Evolutionary conservation across 306 rosid genomes (phyloP).

Genomic region (Luffa acutangula): DNA sequence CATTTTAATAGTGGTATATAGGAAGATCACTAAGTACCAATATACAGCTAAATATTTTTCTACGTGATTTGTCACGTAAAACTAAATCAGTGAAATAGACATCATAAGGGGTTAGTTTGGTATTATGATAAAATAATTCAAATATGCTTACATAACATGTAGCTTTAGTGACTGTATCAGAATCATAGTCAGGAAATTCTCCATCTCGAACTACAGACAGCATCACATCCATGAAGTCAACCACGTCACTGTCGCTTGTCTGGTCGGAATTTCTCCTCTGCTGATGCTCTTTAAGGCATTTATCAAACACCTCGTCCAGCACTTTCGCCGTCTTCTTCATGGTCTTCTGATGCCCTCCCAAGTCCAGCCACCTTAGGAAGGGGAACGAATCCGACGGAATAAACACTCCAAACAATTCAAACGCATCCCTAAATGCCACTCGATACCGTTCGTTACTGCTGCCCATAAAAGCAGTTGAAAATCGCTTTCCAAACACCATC

Average conservation of each 20-base stretch:
- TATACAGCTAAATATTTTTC: no score
- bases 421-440: neutral
- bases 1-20: no score
- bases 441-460: neutral
- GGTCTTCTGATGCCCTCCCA: slow-evolving; percentile 22
- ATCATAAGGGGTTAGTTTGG: neutral
- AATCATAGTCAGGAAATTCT: neutral
- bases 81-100: no score
- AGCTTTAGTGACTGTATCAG: slow-evolving; percentile 14
- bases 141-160: slow-evolving; percentile 1
- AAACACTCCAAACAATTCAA: neutral
- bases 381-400: slow-evolving; percentile 15
- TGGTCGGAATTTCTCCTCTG: neutral
- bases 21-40: no score
- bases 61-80: no score
- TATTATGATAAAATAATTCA: neutral
- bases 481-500: slow-evolving; percentile 17
- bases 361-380: slow-evolving; percentile 19
- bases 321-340: slow-evolving; percentile 15
- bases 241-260: neutral
- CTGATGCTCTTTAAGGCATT: slow-evolving; percentile 18
- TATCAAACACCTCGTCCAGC: neutral
- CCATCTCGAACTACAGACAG: neutral
- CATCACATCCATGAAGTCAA: slow-evolving; percentile 21
- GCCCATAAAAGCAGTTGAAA: neutral